Conservation (phyloP, 2,329 filamentous ascomycete species). For the Aureobasidium namibiae region DNA sequence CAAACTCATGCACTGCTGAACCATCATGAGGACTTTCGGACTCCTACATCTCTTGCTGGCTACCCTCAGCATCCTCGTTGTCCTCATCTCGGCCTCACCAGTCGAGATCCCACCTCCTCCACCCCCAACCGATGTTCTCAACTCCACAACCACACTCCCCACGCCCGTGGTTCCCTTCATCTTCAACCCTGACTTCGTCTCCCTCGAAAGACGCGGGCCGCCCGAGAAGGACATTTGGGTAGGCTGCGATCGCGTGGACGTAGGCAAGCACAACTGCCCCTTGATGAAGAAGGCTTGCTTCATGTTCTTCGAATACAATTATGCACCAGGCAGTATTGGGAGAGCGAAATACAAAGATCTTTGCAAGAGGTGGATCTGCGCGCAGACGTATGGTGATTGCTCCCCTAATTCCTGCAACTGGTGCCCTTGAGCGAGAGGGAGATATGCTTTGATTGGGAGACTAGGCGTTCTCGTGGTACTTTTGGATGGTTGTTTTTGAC, state of each 20-base stretch:
- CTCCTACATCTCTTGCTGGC: not conserved
- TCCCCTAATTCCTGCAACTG: not conserved
- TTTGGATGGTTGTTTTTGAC: not conserved
- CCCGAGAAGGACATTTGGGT: too few relatives aligned
- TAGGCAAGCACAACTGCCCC: not conserved
- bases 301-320: too few relatives aligned
- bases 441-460: not conserved
- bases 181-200: not conserved
- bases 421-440: not conserved
- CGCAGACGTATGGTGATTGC: not conserved
- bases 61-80: not conserved
- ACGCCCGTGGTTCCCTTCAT: not conserved
- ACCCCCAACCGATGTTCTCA: not conserved
- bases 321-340: too few relatives aligned
- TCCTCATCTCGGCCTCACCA: not conserved
- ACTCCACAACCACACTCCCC: not conserved
- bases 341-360: not conserved
- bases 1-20: not conserved
- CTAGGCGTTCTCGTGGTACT: not conserved
- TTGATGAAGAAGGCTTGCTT: not conserved
- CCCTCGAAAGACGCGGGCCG: not conserved
- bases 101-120: not conserved
- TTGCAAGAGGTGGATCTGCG: not conserved
- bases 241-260: not conserved
- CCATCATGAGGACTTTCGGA: not conserved